phyloP scores from a whole-genome alignment of 345 rosid species.

The Rhodomyrtus tomentosa region DNA sequence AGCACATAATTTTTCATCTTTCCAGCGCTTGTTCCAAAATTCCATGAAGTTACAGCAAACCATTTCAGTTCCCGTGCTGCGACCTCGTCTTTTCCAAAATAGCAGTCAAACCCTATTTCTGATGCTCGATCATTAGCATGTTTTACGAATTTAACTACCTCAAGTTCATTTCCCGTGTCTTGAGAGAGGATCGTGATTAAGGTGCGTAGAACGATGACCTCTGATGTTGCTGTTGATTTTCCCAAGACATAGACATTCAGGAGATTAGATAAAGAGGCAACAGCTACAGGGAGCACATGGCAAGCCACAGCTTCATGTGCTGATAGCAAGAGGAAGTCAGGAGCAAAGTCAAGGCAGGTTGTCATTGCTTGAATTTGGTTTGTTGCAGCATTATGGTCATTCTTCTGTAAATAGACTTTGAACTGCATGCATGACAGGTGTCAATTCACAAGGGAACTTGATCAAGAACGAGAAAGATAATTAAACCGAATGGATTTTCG shows the following conservation, averaged over 20 bases:
- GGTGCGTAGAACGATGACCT: constrained; percentile 79
- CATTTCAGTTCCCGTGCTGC: constrained; percentile 71
- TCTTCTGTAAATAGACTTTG: constrained; percentile 65
- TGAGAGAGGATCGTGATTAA: constrained; percentile 54
- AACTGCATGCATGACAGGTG: constrained; percentile 36
- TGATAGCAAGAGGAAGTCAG: constrained; percentile 73
- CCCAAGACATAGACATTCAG: constrained; percentile 53
- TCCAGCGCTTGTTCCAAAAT: constrained; percentile 68
- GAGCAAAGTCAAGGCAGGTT: constrained; percentile 66
- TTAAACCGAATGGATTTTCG: background rate
- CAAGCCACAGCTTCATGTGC: constrained; percentile 98
- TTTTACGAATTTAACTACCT: constrained; percentile 50
- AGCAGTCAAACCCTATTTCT: constrained; percentile 53
- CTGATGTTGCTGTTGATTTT: constrained; percentile 53
- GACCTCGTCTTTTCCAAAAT: constrained; percentile 73
- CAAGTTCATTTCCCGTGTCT: constrained; percentile 42
- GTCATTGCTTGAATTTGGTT: constrained; percentile 69
- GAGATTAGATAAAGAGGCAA: constrained; percentile 62
- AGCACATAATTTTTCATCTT: constrained; percentile 52
- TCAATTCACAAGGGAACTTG: background rate
- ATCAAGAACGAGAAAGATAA: constrained; percentile 5
- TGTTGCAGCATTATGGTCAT: constrained; percentile 42
- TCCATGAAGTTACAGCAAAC: constrained; percentile 88
- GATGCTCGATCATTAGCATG: constrained; percentile 44
- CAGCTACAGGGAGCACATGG: constrained; percentile 62